Evolutionary conservation across 2,329 filamentous ascomycete species (phyloP), one percentile per base, ranked within the genome.

Genomic region (Madurella fahalii): DNA sequence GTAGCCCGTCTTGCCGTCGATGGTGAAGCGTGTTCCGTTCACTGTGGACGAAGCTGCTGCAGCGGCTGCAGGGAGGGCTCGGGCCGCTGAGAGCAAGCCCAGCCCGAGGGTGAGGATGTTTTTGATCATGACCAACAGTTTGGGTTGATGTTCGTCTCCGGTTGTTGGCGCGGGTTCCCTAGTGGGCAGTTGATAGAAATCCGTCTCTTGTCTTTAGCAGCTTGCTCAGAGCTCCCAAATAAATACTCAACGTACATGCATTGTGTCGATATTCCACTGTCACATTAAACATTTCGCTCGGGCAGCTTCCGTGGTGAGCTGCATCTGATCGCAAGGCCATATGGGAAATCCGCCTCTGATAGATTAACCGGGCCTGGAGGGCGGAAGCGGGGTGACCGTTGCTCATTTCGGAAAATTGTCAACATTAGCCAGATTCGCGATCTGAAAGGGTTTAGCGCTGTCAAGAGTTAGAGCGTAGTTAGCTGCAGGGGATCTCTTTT

Each of bases 1-100:
- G 65, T 81, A 78, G 32, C 70, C 67, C 20, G 72, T 70, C 48
- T 71, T 65, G 16, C 74, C 74, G 58, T 78, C 70, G 49, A 78
- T 71, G 16, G 65, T 63, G 57, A 76, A 75, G 15, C 59, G 59
- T 2, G 62, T 64, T 42, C 65, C 66, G 25, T 61, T 56, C 4
- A 50, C 52, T 7, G 54, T 52, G 15, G 62, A 47, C 5, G 61
- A 58, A 44, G 54, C 56, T 12, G 50, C 46, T 18, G 53, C 34
- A 11, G 39, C 48, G 15, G 15, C 45, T 1, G 47, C 25, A 12
- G 59, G 59, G 5, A 60, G 51, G 17, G 56, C 59, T 13, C 49
- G 15, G 15, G 50, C 59, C 13, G 57, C 45, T 4, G 63, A 63
- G 31, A 63, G 51, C 16, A 64, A 52, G 50, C 55, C 25, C 30